Conservation (phyloP, 768 basidiomycete species). For the Kwoniella europaea region DNA sequence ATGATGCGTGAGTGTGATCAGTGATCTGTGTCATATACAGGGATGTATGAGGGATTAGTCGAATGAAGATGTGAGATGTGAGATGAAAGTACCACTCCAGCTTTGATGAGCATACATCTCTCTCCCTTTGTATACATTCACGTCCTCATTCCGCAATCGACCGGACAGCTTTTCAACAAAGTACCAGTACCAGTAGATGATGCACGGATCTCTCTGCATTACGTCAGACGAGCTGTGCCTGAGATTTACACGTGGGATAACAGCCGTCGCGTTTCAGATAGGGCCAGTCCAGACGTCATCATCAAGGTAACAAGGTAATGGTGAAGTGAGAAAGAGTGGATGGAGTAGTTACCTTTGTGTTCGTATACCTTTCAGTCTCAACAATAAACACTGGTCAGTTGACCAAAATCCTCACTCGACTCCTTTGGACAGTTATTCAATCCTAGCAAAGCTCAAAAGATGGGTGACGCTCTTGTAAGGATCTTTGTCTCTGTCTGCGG, state of each 20-base stretch:
- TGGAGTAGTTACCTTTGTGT: not conserved
- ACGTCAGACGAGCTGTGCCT: slow-evolving; percentile 1
- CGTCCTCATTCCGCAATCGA: not conserved
- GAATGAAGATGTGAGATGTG: not conserved
- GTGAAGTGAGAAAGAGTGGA: not conserved
- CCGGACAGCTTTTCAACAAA: not conserved
- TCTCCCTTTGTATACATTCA: not conserved
- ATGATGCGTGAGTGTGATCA: slow-evolving; percentile 21
- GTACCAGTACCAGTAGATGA: not conserved
- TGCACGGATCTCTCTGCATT: not conserved
- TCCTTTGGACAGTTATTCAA: too few species aligned
- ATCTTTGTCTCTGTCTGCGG: not conserved
- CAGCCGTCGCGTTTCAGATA: too few species aligned
- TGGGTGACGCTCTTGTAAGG: slow-evolving; percentile 54
- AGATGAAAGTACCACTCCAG: too few species aligned
- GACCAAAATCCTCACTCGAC: too few species aligned
- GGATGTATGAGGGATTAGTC: not conserved
- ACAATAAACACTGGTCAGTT: too few species aligned
- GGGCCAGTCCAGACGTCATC: not conserved
- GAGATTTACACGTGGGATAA: not conserved
- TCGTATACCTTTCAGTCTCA: not conserved
- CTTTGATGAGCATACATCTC: not conserved
- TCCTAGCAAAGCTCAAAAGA: slow-evolving; percentile 13
- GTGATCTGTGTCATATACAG: not conserved
- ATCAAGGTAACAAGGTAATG: not conserved